A percentile compares a stretch with the other conserved stretches of the same genome.
Evolutionary conservation across 345 rosid species (phyloP).

Genomic region (Hibiscus trionum): DNA sequence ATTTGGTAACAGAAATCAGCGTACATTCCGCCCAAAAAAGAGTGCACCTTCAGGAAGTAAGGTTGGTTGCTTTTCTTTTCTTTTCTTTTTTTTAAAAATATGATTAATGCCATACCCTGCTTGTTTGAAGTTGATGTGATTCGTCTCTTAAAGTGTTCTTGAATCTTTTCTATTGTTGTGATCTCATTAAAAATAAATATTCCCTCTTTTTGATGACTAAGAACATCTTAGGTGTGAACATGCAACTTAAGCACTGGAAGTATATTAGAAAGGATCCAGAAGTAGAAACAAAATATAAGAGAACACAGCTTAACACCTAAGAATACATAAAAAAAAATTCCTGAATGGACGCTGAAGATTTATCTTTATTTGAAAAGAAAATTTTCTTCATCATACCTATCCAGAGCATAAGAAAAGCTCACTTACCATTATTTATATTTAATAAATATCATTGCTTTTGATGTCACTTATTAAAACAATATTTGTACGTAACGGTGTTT

Average conservation of each 20-base stretch:
- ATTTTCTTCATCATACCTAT: too few species aligned
- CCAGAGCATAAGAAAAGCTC: not conserved
- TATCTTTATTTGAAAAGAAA: not conserved
- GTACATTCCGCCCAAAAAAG: constrained; percentile 96
- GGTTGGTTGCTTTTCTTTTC: constrained; percentile 40
- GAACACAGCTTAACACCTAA: constrained; percentile 1
- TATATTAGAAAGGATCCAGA: not conserved
- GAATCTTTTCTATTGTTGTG: not conserved
- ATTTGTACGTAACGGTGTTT: not conserved
- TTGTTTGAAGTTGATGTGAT: not conserved
- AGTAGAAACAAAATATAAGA: not conserved
- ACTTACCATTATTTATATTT: not conserved
- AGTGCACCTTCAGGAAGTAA: constrained; percentile 98
- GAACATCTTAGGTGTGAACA: not conserved
- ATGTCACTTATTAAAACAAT: not conserved
- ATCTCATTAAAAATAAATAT: not conserved
- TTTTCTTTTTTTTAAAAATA: not conserved
- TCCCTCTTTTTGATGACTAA: not conserved
- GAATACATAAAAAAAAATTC: not conserved
- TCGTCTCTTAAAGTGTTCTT: not conserved
- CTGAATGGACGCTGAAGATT: not conserved
- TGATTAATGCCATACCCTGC: not conserved
- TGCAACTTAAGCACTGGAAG: not conserved
- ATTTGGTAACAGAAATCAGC: constrained; percentile 65
- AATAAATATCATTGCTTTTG: not conserved